Evolutionary conservation across 805 yeast genomes (phyloP).

Genomic region (Saturnispora silvae): DNA sequence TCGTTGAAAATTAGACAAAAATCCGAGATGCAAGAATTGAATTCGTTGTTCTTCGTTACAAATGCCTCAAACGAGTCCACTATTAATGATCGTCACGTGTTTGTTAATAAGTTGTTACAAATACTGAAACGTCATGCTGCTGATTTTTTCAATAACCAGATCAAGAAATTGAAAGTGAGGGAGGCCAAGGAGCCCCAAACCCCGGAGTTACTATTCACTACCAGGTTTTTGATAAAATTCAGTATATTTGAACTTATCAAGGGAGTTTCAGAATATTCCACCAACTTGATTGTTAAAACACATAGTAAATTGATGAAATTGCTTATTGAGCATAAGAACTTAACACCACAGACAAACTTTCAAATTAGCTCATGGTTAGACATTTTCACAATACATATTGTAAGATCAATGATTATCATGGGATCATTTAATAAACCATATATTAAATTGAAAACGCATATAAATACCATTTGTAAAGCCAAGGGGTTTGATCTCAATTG

Average conservation of each 20-base stretch:
- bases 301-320: constrained; percentile 40
- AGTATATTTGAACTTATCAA: constrained; percentile 41
- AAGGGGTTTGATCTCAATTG: constrained; percentile 32
- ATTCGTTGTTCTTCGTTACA: constrained; percentile 7
- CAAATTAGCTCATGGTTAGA: constrained; percentile 46
- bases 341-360: constrained; percentile 16
- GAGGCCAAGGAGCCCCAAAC: constrained; percentile 21
- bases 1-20: constrained; percentile 1
- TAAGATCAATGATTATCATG: constrained; percentile 46
- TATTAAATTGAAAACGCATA: constrained; percentile 54
- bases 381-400: constrained; percentile 49
- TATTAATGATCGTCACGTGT: constrained; percentile 5
- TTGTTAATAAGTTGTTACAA: constrained; percentile 31
- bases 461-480: constrained; percentile 37
- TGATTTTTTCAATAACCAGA: constrained; percentile 35
- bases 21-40: constrained; percentile 2
- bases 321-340: constrained; percentile 20
- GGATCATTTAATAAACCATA: constrained; percentile 51
- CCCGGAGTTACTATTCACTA: constrained; percentile 30
- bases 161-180: constrained; percentile 32
- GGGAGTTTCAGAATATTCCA: constrained; percentile 34
- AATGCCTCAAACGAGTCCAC: constrained; percentile 6
- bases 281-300: constrained; percentile 41
- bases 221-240: constrained; percentile 41
- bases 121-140: constrained; percentile 29